Base-by-base conservation (phyloP, 108 stramenopile species). In the Cyclotella kingstonii region DNA sequence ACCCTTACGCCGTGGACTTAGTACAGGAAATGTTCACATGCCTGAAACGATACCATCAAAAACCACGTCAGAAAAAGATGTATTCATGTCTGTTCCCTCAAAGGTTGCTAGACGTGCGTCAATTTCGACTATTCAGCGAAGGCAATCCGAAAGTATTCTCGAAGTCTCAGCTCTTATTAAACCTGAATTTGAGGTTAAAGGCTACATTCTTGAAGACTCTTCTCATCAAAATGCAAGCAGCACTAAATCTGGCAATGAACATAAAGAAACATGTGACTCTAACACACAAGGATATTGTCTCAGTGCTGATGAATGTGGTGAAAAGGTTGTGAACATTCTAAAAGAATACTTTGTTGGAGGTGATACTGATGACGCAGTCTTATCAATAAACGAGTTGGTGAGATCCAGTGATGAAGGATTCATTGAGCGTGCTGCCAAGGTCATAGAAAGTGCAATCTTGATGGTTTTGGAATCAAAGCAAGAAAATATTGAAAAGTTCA, bases 291-390 rank as follows among this genome's bases (percentile, higher is more conserved):
- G 41, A 15, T 46, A 61, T 54, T 63, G 63, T 48, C 66, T 31
- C 14, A 63, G 42, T 68, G 79, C 82, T 12, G 79, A 81, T n/a
- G 71, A 85, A 57, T 84, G 83, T 34, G 77, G 58, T 12, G 71
- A 80, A 6, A 84, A 81, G 51, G 81, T 70, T 18, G 76, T 83
- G 45, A 76, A 47, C 22, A 70, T 84, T 53, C 35, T 93, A 22
- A 88, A 88, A 43, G 86, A 93, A 53, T 93, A 70, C 45, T 84
- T 88, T 63, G 75, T 83, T 23, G 65, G 79, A 29, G 88, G 86
- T 10, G 91, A 93, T 58, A 81, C 74, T 2, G 75, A 61, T 31
- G 88, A 93, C 62, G 86, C 88, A 14, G 75, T 87, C 22, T 48
- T 86, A n/a, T 76, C 77, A 6, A 44, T 88, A 25, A 70, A 86